Evolutionary conservation across 2,329 filamentous ascomycete species (phyloP).

Genomic region (Colletotrichum cordylinicola): DNA sequence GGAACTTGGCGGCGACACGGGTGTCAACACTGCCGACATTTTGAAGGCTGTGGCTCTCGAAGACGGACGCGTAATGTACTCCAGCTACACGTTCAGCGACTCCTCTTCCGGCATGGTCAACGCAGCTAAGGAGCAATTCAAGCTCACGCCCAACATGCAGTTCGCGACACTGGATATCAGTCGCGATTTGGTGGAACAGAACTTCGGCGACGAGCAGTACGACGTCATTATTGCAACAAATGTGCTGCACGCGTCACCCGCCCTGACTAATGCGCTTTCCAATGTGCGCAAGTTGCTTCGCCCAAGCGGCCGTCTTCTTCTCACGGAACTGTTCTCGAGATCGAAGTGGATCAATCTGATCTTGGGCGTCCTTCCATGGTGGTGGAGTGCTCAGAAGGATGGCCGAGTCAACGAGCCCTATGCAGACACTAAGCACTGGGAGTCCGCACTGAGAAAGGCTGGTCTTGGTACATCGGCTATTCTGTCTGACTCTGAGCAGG

Average conservation of each 20-base stretch:
- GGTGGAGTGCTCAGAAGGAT: conserved; percentile 29
- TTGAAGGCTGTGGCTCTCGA: not conserved
- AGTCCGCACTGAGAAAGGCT: not conserved
- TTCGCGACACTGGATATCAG: not conserved
- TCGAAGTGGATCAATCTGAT: conserved; percentile 31
- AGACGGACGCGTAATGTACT: not conserved
- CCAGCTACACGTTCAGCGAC: not conserved
- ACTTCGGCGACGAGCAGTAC: conserved; percentile 25
- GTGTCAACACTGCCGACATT: not conserved
- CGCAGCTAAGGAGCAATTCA: not conserved
- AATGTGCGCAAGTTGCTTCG: not conserved
- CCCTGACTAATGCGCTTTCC: not conserved
- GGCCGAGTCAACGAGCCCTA: conserved; percentile 29
- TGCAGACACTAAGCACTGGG: conserved; percentile 12
- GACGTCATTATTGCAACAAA: conserved; percentile 43
- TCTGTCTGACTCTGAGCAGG: not conserved
- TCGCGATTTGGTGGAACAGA: not conserved
- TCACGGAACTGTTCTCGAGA: conserved; percentile 31
- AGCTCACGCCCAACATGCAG: not conserved
- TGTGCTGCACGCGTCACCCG: conserved; percentile 41
- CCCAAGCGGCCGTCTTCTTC: conserved; percentile 8
- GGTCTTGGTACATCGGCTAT: not conserved
- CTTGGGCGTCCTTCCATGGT: conserved; percentile 28
- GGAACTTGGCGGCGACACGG: not conserved
- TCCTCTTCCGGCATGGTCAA: not conserved